Conservation (phyloP, 2,329 filamentous ascomycete genomes). For the Cladophialophora chaetospira region DNA sequence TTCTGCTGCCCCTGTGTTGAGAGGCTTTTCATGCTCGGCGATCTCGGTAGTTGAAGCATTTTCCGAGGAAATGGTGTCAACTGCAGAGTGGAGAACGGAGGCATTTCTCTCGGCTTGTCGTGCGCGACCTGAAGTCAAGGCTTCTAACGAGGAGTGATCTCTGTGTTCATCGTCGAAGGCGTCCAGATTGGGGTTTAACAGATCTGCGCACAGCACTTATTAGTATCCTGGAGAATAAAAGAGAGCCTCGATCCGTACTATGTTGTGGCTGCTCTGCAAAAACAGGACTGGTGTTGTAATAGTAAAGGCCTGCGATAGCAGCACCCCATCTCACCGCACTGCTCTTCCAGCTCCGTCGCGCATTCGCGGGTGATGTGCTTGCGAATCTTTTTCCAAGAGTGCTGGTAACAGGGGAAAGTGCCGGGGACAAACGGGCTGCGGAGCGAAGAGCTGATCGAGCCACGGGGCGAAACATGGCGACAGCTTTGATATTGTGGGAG, state of each 20-base stretch:
- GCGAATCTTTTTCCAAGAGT: slow-evolving; percentile 49
- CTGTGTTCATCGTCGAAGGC: slow-evolving; percentile 19
- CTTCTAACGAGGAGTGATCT: slow-evolving; percentile 27
- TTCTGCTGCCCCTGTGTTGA: slow-evolving; percentile 43
- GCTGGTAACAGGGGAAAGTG: slow-evolving; percentile 19
- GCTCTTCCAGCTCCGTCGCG: slow-evolving; percentile 81
- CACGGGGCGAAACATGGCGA: slow-evolving; percentile 55
- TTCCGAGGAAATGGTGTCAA: slow-evolving; percentile 26
- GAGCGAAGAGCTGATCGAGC: slow-evolving; percentile 48
- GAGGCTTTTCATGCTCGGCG: slow-evolving; percentile 25
- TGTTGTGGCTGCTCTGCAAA: slow-evolving; percentile 77
- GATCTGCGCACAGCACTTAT: slow-evolving; percentile 22
- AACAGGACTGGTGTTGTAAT: slow-evolving; percentile 85
- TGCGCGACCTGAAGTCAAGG: slow-evolving; percentile 30
- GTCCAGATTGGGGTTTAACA: slow-evolving; percentile 32
- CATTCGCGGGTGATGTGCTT: slow-evolving; percentile 60
- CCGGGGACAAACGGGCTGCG: slow-evolving; percentile 27
- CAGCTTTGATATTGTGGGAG: not conserved
- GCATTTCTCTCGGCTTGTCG: slow-evolving; percentile 47
- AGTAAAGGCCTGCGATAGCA: slow-evolving; percentile 78
- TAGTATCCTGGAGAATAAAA: not conserved
- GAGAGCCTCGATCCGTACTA: slow-evolving; percentile 57
- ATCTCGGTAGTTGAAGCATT: slow-evolving; percentile 25
- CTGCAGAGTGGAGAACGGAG: slow-evolving; percentile 50
- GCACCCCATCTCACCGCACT: slow-evolving; percentile 71